Evolutionary conservation across 192 early-diverging fungal genomes (phyloP), one percentile per base, ranked within the genome.

Genomic region (Coemansia sp.): DNA sequence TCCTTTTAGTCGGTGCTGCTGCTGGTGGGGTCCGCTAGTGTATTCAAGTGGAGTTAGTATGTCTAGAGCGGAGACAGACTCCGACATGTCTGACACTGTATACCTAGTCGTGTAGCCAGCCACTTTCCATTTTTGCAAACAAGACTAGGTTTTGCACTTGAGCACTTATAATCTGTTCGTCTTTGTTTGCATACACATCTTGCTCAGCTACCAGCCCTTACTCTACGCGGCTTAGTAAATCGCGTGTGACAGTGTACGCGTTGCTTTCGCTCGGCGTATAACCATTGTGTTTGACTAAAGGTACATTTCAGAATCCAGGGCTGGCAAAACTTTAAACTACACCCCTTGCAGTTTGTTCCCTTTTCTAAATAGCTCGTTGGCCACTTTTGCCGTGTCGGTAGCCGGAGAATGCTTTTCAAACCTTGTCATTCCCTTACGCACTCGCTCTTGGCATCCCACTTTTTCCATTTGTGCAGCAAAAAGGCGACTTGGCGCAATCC

Each of bases 241-340:
- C 8, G 0, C 8, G 31, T 8, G 31, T 34, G 31, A n/a, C 40
- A 15, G 4, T 5, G 14, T 3, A 44, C 15, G 15, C 40, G 11
- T 44, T 44, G 40, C 40, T n/a, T 44, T 44, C 12, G 40, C 40
- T 14, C 3, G 12, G 31, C 8, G 31, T 34, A 34, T 44, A 44
- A 44, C 11, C 40, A 44, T 10, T 5, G 15, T 14, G 15, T n/a
- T 44, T 44, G 40, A 12, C 12, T 48, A 48, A 48, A 48, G 47
- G 47, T 56, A 37, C 9, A 56, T 21, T 56, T 56, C 54, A 11
- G 54, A 38, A 21, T 8, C 20, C 31, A 36, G n/a, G 7, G 5
- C 54, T 36, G 54, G 54, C 14, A 20, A 56, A 56, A 56, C 28
- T 10, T 34, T 48, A 48, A 48, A 3, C 28, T 56, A 34, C 54